Evolutionary conservation across 331 rosid genomes (phyloP).

Genomic region (Phaseolus coccineus): DNA sequence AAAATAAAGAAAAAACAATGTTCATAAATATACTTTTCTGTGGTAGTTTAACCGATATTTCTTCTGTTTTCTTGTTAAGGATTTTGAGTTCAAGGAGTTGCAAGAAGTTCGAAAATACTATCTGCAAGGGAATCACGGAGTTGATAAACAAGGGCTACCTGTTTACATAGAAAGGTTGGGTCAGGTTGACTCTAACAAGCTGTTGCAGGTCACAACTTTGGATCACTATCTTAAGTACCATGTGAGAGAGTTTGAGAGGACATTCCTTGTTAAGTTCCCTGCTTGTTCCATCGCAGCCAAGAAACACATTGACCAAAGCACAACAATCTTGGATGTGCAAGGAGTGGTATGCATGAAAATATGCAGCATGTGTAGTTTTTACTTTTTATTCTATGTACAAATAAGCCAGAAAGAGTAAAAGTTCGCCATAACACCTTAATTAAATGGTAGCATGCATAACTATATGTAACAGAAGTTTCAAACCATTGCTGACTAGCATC

Average conservation of each 20-base stretch:
- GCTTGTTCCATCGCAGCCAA: constrained; percentile 90
- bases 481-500: constrained; percentile 24
- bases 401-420: background rate
- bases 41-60: background rate
- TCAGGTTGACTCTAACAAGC: constrained; percentile 78
- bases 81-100: constrained; percentile 81
- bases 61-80: constrained; percentile 53
- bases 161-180: constrained; percentile 93
- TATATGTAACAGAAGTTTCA: constrained; percentile 8
- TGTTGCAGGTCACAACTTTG: constrained; percentile 88
- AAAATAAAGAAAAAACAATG: background rate
- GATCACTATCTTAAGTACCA: constrained; percentile 89
- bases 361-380: background rate
- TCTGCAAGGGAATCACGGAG: constrained; percentile 96
- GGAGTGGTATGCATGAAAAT: constrained; percentile 76
- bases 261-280: constrained; percentile 76
- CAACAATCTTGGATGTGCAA: constrained; percentile 94
- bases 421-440: background rate
- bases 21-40: background rate
- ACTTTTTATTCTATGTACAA: background rate
- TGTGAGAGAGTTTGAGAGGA: constrained; percentile 88
- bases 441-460: background rate
- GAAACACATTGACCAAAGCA: constrained; percentile 95
- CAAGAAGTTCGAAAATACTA: constrained; percentile 88
- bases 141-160: constrained; percentile 89